phyloP scores from a whole-genome alignment of 495 filamentous ascomycete species.

The Sphaerosporella brunnea region DNA sequence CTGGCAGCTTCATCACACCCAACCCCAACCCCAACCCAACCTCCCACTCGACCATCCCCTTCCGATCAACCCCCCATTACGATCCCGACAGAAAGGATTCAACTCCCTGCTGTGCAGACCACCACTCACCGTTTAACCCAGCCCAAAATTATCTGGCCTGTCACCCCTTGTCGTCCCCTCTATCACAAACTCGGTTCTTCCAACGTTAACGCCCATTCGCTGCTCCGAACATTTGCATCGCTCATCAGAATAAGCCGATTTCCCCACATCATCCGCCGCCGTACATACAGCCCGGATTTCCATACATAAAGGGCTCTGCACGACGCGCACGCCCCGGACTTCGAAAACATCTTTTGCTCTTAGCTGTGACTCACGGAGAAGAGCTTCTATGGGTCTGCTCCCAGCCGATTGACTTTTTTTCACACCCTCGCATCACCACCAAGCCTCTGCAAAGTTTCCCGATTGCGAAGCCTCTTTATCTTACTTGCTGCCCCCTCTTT shows the following conservation, averaged over 20 bases:
- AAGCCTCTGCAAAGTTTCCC: too few relatives aligned
- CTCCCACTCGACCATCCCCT: too few relatives aligned
- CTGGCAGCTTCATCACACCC: too few relatives aligned
- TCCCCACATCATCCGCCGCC: not conserved
- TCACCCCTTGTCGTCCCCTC: not conserved
- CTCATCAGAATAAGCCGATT: not conserved
- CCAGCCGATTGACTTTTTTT: not conserved
- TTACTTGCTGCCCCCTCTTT: too few relatives aligned
- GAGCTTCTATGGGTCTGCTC: conserved; percentile 7
- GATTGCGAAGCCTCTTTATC: too few relatives aligned
- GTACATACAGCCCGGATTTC: not conserved
- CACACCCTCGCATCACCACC: too few relatives aligned
- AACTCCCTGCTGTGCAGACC: too few relatives aligned
- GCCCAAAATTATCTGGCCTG: not conserved
- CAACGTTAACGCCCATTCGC: not conserved
- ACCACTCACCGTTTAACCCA: not conserved
- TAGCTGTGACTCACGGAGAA: not conserved
- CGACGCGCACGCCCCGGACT: not conserved
- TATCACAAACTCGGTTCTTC: not conserved
- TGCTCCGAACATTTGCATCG: conserved; percentile 1
- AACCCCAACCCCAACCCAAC: too few relatives aligned
- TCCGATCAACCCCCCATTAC: not conserved
- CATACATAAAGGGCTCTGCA: not conserved
- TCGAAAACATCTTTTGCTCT: not conserved
- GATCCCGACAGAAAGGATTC: not conserved